A percentile compares a stretch with the other conserved stretches of the same genome.
Evolutionary conservation across 2,329 filamentous ascomycete species (phyloP).

Genomic region (Epichloe uncinata): DNA sequence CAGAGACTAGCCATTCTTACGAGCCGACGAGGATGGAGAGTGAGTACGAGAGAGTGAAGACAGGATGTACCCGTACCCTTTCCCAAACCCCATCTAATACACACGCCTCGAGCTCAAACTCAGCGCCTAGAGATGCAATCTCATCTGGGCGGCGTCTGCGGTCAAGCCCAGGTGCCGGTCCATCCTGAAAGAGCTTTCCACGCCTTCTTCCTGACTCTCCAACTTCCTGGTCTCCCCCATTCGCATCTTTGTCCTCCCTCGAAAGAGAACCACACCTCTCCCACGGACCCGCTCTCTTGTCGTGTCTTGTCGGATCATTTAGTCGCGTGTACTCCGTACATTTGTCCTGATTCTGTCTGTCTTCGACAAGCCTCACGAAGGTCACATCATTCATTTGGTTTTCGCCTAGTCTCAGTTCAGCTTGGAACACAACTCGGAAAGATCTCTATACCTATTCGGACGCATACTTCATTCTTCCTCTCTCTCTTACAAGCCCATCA

Average conservation of each 20-base stretch:
- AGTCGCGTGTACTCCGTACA: constrained; percentile 1
- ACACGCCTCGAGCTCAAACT: constrained; percentile 1
- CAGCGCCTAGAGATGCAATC: constrained; percentile 1
- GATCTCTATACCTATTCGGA: neutral
- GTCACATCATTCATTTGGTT: constrained; percentile 3
- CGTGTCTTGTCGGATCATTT: constrained; percentile 3
- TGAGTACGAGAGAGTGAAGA: neutral
- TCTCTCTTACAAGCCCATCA: neutral
- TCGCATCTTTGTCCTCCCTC: neutral
- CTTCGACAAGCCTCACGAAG: constrained; percentile 4
- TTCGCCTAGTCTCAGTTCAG: constrained; percentile 3
- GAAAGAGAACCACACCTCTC: constrained; percentile 4
- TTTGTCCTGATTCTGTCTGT: constrained; percentile 3
- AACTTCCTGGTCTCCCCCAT: neutral
- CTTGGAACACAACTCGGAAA: neutral
- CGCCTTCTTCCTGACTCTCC: constrained; percentile 5
- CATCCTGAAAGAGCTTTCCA: constrained; percentile 5
- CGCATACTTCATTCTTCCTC: neutral
- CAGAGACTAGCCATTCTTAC: neutral
- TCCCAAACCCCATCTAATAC: neutral
- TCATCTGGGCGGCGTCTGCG: neutral
- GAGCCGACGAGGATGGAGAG: neutral
- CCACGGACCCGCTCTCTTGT: constrained; percentile 4
- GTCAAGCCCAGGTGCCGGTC: constrained; percentile 4
- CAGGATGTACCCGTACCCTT: neutral